phyloP scores from a whole-genome alignment of 148 eudicot genomes.

The Drosera capensis region DNA sequence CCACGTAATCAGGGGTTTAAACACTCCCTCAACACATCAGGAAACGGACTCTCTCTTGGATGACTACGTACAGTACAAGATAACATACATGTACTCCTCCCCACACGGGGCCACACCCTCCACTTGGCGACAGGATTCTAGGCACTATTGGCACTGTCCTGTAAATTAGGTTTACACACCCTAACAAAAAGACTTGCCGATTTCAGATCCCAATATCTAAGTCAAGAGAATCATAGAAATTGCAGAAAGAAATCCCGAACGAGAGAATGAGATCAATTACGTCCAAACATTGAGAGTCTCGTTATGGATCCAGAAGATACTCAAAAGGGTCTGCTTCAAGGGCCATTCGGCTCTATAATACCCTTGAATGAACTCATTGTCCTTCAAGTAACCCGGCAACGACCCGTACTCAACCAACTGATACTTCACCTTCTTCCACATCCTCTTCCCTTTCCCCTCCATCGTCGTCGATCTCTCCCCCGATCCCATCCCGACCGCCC shows the following conservation, averaged over 20 bases:
- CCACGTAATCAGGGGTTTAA: too few species aligned
- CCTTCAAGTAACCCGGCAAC: slow-evolving; percentile 68
- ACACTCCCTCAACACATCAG: too few species aligned
- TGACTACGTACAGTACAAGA: too few species aligned
- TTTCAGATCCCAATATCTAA: not conserved
- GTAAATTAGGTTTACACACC: not conserved
- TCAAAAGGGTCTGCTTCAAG: slow-evolving; percentile 53
- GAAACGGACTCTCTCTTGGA: too few species aligned
- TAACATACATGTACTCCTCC: too few species aligned
- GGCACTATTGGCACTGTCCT: too few species aligned
- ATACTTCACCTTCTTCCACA: slow-evolving; percentile 82
- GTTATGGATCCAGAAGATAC: slow-evolving; percentile 69
- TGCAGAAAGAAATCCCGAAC: not conserved
- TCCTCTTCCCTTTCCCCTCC: slow-evolving; percentile 53
- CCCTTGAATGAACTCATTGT: slow-evolving; percentile 65
- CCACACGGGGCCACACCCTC: too few species aligned
- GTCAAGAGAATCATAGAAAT: too few species aligned
- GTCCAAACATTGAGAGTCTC: slow-evolving; percentile 97
- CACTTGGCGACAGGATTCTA: too few species aligned
- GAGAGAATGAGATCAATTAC: slow-evolving; percentile 28
- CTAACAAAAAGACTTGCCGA: not conserved
- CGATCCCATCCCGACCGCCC: too few species aligned
- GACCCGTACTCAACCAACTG: slow-evolving; percentile 74
- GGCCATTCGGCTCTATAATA: slow-evolving; percentile 87
- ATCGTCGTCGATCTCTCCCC: slow-evolving; percentile 2